phyloP scores from a whole-genome alignment of 371 early-diverging fungal genomes.

The Zychaea mexicana region DNA sequence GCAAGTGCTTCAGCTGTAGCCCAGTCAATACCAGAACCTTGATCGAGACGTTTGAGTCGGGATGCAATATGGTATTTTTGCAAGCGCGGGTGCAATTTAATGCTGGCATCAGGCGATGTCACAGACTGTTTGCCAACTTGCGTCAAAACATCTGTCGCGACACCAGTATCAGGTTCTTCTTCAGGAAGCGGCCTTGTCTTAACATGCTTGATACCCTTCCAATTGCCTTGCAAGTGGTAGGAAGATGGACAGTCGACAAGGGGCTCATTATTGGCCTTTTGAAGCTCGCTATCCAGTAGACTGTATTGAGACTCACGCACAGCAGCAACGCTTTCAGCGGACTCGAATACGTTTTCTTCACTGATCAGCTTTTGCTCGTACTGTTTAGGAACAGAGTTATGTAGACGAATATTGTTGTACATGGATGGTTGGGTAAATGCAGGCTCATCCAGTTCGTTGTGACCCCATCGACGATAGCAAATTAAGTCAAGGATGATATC shows the following conservation, averaged over 20 bases:
- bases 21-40: slow-evolving; percentile 89
- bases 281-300: slow-evolving; percentile 60
- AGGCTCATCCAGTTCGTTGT: slow-evolving; percentile 98
- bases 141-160: slow-evolving; percentile 54
- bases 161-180: slow-evolving; percentile 57
- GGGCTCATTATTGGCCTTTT: slow-evolving; percentile 54
- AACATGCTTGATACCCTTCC: slow-evolving; percentile 68
- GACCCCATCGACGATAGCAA: slow-evolving; percentile 94
- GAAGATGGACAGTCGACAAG: slow-evolving; percentile 18
- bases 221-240: slow-evolving; percentile 70
- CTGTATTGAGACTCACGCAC: slow-evolving; percentile 58
- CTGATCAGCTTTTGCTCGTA: slow-evolving; percentile 76
- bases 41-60: slow-evolving; percentile 68
- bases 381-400: slow-evolving; percentile 77
- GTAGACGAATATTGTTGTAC: slow-evolving; percentile 90
- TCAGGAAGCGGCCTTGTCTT: slow-evolving; percentile 7
- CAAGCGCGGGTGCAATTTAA: slow-evolving; percentile 84
- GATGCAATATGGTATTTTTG: slow-evolving; percentile 87
- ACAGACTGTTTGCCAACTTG: slow-evolving; percentile 79
- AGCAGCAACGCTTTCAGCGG: slow-evolving; percentile 47
- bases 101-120: slow-evolving; percentile 51
- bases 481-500: slow-evolving; percentile 93
- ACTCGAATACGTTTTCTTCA: slow-evolving; percentile 32
- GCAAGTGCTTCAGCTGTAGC: slow-evolving; percentile 96
- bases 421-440: slow-evolving; percentile 96